phyloP scores from a whole-genome alignment of 2,329 filamentous ascomycete genomes.

The Phialocephala subalpina region DNA sequence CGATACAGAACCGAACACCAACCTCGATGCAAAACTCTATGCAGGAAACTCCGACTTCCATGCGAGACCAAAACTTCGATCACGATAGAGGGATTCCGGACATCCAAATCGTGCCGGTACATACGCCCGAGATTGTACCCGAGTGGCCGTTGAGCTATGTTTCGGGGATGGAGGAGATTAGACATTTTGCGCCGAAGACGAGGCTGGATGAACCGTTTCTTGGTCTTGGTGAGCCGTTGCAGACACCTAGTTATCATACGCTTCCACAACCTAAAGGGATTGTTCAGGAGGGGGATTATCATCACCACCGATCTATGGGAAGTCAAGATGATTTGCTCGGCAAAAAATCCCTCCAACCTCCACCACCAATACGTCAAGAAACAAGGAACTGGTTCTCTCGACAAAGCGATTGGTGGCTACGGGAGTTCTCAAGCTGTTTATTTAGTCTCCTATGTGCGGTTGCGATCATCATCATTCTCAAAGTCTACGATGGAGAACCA shows the following conservation, averaged over 20 bases:
- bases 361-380: not conserved
- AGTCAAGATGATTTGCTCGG: conserved; percentile 1
- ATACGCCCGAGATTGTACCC: not conserved
- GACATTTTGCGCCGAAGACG: not conserved
- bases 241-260: not conserved
- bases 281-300: not conserved
- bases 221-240: not conserved
- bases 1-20: not conserved
- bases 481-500: conserved; percentile 38
- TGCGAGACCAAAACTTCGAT: not conserved
- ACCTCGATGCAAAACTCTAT: not conserved
- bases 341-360: not conserved
- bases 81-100: too few species aligned
- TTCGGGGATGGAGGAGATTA: not conserved
- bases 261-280: too few species aligned
- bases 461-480: conserved; percentile 45
- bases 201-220: not conserved
- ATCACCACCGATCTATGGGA: not conserved
- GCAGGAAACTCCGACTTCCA: not conserved
- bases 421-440: conserved; percentile 29
- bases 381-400: conserved; percentile 9
- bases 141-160: not conserved
- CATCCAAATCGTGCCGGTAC: not conserved
- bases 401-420: conserved; percentile 15
- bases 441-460: conserved; percentile 45